Evolutionary conservation across 1,284 basidiomycete species (phyloP).

Genomic region (Sanghuangporus sanghuang): DNA sequence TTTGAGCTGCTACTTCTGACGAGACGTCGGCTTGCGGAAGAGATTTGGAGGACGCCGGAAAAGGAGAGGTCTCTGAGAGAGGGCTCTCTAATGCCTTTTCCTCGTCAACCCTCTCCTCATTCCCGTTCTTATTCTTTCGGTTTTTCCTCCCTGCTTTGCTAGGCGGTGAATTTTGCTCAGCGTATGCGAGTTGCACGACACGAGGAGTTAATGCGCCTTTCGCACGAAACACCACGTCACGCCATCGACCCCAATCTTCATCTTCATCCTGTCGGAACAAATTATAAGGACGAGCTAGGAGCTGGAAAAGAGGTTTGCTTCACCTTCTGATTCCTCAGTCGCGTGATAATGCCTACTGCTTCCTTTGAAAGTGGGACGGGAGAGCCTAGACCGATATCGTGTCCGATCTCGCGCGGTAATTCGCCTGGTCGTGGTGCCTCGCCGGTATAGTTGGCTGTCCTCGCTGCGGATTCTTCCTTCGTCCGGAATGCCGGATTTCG

Average conservation of each 20-base stretch:
- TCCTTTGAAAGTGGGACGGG: conserved; percentile 82
- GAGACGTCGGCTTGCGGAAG: background rate
- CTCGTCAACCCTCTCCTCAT: background rate
- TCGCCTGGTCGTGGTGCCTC: conserved; percentile 32
- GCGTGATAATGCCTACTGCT: conserved; percentile 79
- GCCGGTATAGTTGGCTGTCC: conserved; percentile 11
- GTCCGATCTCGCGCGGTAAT: conserved; percentile 75
- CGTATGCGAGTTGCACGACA: conserved; percentile 29
- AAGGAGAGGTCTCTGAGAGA: background rate
- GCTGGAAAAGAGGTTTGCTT: conserved; percentile 1
- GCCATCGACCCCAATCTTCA: conserved; percentile 89
- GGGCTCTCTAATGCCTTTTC: background rate
- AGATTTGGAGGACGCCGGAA: background rate
- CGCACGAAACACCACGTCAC: conserved; percentile 76
- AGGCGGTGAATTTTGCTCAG: conserved; percentile 5
- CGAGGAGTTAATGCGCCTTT: conserved; percentile 56
- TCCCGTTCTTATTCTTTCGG: background rate
- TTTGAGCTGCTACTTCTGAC: background rate
- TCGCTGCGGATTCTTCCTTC: conserved; percentile 12
- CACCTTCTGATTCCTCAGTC: conserved; percentile 83
- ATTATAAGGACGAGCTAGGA: conserved; percentile 2
- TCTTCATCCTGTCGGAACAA: conserved; percentile 62
- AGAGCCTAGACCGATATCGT: conserved; percentile 86
- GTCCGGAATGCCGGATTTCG: conserved; percentile 6
- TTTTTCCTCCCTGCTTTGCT: background rate